Base-by-base conservation (phyloP, 1,284 basidiomycete species). In the Sutorius eximius region DNA sequence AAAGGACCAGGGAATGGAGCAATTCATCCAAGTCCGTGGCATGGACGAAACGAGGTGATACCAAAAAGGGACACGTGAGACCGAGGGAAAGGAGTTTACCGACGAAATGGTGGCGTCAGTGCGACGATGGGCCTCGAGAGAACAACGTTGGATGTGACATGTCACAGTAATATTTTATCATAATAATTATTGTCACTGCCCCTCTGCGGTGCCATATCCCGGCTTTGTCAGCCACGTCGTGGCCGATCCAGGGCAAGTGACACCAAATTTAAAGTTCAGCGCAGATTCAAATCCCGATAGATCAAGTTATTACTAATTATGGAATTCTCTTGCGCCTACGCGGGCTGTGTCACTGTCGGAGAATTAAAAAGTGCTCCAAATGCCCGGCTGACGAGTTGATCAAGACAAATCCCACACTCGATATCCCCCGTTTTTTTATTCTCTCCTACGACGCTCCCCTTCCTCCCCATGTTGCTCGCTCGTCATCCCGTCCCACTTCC, bases 391-490 rank as follows among this genome's bases (percentile, higher is more conserved):
- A 69, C 67, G 24, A 47, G 33, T 12, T 51, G 68, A 71, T 68
- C 70, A 58, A 32, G 43, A 59, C 58, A 58, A 64, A 59, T 67
- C 60, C 62, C 65, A 63, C 68, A 22, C 37, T 60, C 48, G 58
- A 71, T 65, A 66, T 57, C 63, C 67, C 67, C 63, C 43, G 69
- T 64, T 68, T 71, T 66, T 56, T 43, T 50, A 29, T 51, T 52
- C 20, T 42, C 53, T 46, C 53, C 58, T 47, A 52, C 57, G 49
- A 55, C 64, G 2, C 44, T 1, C 56, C 46, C 42, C 62, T 54
- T 61, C 68, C 61, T 59, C 64, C 67, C 73, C 62, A 69, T 88
- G 87, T 76, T 89, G 58, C 82, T 87, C 75, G 74, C 82, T 46
- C 85, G 82, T 69, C 82, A 82, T 67, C 84, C 78, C 60, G 73